A percentile compares a stretch with the other conserved stretches of the same genome.
Conservation (phyloP, 176 grass and related monocot genomes). For the maize (Zea mays) region Zm-B73-REFERENCE-NAM-5.0 NC_050105.1:75973001-75973500, state of each 20-base stretch:
- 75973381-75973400: not conserved
- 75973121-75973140: not conserved
- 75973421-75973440: not conserved
- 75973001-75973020: not conserved
- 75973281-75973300: not conserved
- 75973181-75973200: not conserved
- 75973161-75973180: not conserved
- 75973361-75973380: slow-evolving; percentile 1
- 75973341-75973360: slow-evolving; percentile 3
- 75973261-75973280: not conserved
- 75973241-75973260: not conserved
- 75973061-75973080: not conserved
- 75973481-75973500: slow-evolving; percentile 55
- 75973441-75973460: not conserved
- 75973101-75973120: not conserved
- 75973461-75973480: slow-evolving; percentile 29
- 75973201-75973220: not conserved
- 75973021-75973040: slow-evolving; percentile 1
- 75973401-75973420: not conserved
- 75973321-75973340: not conserved
- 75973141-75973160: not conserved
- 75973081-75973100: not conserved
- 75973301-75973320: not conserved
- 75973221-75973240: not conserved
- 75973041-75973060: not conserved